Evolutionary conservation across 108 stramenopile genomes (phyloP).

Genomic region (Craspedostauros australis): DNA sequence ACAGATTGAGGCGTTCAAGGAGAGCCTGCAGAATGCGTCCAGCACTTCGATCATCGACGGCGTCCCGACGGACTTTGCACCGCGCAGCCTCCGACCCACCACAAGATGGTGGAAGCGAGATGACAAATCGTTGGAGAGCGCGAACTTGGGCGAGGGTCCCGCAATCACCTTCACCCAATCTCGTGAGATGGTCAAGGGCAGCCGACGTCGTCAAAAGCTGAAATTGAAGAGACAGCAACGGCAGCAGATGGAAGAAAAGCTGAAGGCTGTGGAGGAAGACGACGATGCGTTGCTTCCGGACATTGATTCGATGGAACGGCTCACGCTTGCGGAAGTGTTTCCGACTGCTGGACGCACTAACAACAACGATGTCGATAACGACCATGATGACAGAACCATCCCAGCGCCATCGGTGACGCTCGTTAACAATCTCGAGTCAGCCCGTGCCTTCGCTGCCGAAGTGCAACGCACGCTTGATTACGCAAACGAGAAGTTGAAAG

Average conservation of each 20-base stretch:
- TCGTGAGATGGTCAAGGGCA: slow-evolving; percentile 1
- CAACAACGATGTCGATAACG: too few species aligned
- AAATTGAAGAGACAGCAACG: not conserved
- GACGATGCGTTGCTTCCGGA: too few species aligned
- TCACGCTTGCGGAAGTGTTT: too few species aligned
- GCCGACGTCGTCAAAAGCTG: not conserved
- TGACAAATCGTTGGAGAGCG: slow-evolving; percentile 5
- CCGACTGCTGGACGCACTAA: too few species aligned
- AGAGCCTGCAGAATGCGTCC: slow-evolving; percentile 1
- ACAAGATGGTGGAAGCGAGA: slow-evolving; percentile 24
- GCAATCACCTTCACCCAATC: slow-evolving; percentile 23
- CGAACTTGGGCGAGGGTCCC: not conserved
- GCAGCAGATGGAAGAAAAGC: too few species aligned
- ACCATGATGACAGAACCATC: too few species aligned
- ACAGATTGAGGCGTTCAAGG: slow-evolving; percentile 5
- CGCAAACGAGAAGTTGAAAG: too few species aligned
- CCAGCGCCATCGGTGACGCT: too few species aligned
- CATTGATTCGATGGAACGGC: not conserved
- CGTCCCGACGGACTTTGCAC: slow-evolving; percentile 9
- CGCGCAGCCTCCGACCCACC: slow-evolving; percentile 25
- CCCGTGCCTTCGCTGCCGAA: not conserved
- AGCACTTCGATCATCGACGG: not conserved
- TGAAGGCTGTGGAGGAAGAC: too few species aligned
- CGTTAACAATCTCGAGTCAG: not conserved
- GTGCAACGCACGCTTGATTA: too few species aligned